A percentile compares a stretch with the other conserved stretches of the same genome.
phyloP scores from a whole-genome alignment of 2,329 filamentous ascomycete genomes.

The Trichoderma cornu-damae region DNA sequence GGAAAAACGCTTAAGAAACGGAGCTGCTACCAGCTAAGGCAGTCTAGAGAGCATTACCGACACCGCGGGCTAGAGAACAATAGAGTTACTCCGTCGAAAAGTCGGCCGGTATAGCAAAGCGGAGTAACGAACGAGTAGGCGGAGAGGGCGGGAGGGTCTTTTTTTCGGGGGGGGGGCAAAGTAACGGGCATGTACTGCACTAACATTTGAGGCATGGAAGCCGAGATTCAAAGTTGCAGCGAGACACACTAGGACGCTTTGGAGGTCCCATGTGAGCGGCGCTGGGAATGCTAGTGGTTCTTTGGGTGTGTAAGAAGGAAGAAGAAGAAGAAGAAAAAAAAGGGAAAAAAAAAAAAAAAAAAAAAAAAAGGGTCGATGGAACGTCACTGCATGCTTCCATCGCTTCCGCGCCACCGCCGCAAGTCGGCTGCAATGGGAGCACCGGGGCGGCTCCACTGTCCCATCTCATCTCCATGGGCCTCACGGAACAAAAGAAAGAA shows the following conservation, averaged over 20 bases:
- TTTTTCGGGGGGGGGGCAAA: neutral
- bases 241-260: conserved; percentile 2
- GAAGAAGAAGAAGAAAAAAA: conserved; percentile 2
- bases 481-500: too few relatives aligned
- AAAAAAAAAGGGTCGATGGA: conserved; percentile 21
- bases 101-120: neutral
- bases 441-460: too few relatives aligned
- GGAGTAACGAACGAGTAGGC: too few relatives aligned
- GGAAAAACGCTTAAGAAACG: conserved; percentile 13
- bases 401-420: neutral
- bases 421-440: too few relatives aligned
- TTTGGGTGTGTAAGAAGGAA: neutral
- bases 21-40: neutral
- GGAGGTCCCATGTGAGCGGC: conserved; percentile 13
- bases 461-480: neutral
- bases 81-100: conserved; percentile 4
- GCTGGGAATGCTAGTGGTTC: conserved; percentile 10
- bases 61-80: neutral
- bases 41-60: neutral
- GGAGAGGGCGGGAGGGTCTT: neutral
- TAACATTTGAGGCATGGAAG: conserved; percentile 10
- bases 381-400: conserved; percentile 24
- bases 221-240: conserved; percentile 4
- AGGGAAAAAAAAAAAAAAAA: neutral
- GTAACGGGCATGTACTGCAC: conserved; percentile 15